Evolutionary conservation across 1,284 basidiomycete species (phyloP), one percentile per base, ranked within the genome.

Genomic region (Pterulicium gracile): DNA sequence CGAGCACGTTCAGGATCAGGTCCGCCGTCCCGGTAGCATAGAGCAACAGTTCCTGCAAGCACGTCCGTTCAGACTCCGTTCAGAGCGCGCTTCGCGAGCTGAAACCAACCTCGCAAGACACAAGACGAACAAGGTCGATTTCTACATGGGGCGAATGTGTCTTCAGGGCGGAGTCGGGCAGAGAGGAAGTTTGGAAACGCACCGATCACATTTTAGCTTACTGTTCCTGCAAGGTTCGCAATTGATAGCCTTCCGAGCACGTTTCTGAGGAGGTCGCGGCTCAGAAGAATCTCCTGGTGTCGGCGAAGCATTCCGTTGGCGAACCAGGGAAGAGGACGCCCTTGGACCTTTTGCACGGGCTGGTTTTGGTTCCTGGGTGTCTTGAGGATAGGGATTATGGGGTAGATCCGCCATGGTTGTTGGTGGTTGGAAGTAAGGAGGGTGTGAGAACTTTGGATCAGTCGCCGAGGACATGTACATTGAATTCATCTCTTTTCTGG

Each of bases 191-290:
- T 36, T 34, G 41, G 51, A 39, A 21, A 61, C 62, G 21, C 49
- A 83, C 83, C 84, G 78, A 62, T 87, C 86, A 66, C 85, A 88
- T 64, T 88, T 88, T 54, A 88, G 75, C 62, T 88, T 87, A 69
- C 81, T 84, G 56, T 79, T 81, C 57, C 85, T 74, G 64, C 85
- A 88, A 1, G 85, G 85, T 54, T 87, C 84, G 58, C 85, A 88
- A 64, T 88, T 88, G 56, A 88, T 86, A 15, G 86, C 83, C 58
- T 88, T 88, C 51, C 85, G 72, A 0, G 85, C 81, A 42, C 84
- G 75, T 63, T 88, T 88, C 24, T 81, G 75, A 2, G 84, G 81
- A 0, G 77, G 77, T 0, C 76, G 67, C 19, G 69, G 61, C 20
- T 72, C 73, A 12, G 59, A 59, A 48, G 61, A 50, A 32, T 56